Percentiles rank a stretch among this genome's conserved stretches.
These are phyloP conservation scores for Cyphellophora europaea DNA, from an alignment of 2,329 filamentous ascomycete species.

Conservation along the genomic window DNA sequence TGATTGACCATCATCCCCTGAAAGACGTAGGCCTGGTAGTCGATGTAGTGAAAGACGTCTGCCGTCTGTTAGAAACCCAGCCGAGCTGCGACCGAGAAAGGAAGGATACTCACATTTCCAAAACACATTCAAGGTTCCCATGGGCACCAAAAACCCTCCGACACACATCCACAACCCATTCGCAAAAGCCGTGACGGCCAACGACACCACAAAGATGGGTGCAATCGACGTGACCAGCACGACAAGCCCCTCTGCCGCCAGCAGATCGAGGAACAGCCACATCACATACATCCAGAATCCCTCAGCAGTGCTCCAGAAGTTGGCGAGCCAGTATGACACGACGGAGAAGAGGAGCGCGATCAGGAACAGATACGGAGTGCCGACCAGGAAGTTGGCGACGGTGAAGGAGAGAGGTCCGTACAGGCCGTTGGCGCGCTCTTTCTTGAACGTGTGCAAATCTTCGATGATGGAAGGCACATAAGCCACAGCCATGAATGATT, in stretches of 20 bases:
- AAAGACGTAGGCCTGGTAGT: slow-evolving; percentile 73
- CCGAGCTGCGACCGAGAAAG: neutral
- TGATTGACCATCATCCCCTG: slow-evolving; percentile 92
- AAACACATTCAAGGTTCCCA: slow-evolving; percentile 65
- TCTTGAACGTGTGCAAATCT: slow-evolving; percentile 61
- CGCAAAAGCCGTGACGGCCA: slow-evolving; percentile 72
- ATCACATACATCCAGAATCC: slow-evolving; percentile 72
- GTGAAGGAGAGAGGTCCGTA: slow-evolving; percentile 67
- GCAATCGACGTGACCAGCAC: slow-evolving; percentile 65
- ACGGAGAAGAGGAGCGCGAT: slow-evolving; percentile 68
- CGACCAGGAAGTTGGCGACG: slow-evolving; percentile 71
- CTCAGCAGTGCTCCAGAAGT: slow-evolving; percentile 55
- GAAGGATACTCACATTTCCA: slow-evolving; percentile 43
- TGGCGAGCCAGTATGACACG: slow-evolving; percentile 70
- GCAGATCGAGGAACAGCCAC: slow-evolving; percentile 76
- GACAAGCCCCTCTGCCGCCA: slow-evolving; percentile 74
- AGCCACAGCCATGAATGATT: slow-evolving; percentile 74
- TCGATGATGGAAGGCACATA: slow-evolving; percentile 80
- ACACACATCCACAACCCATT: slow-evolving; percentile 89
- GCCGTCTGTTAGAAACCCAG: neutral
- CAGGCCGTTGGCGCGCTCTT: slow-evolving; percentile 73
- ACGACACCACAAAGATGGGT: slow-evolving; percentile 68
- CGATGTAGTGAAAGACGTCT: slow-evolving; percentile 76
- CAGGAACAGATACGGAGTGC: slow-evolving; percentile 70
- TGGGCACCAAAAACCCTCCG: slow-evolving; percentile 69